Evolutionary conservation across 352 stramenopile genomes (phyloP), one percentile per base, ranked within the genome.

Genomic region (Phytophthora megakarya): DNA sequence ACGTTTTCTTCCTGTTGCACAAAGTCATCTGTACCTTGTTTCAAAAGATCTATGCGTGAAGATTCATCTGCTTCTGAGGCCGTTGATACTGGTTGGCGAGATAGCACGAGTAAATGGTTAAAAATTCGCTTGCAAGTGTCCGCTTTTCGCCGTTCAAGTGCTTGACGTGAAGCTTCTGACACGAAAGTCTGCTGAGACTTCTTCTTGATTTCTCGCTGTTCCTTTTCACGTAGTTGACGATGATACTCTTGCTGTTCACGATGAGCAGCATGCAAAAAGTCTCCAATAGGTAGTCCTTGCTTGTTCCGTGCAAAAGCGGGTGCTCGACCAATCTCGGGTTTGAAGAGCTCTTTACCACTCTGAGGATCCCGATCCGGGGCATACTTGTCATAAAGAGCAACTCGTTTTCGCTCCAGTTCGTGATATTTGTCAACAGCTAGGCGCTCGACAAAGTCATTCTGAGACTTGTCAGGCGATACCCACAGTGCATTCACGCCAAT

Each of bases 401-500:
- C 32, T 0, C 85, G 83, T 40, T 88, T 88, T 3, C 58, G 57
- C 50, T 90, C 85, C 5, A 88, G 45, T 39, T 92, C 81, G 1
- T 89, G 77, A 30, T 84, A 90, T 25, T 86, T 86, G 26, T 78
- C 67, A 18, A 93, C 84, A 6, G 85, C 82, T 10, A 93, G 78
- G 5, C 81, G 76, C 53, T 92, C 68, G 11, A 92, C 81, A 44
- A 93, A 75, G 51, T 86, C 83, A 1, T 70, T 78, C 12, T 76
- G 62, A 11, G 69, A 75, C 13, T 69, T 61, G 22, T 78, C 60
- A 6, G 57, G 43, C 11, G 62, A 70, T 37, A 75, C 67, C 84
- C 84, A 92, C 1, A 90, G 64, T 23, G 80, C 56, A 50, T 91
- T 92, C 10, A 92, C 75, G 13, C 85, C 85, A 50, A 93, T 92